Base-by-base conservation (phyloP, 176 grass and related monocot species). In the Elaeis guineensis region DNA sequence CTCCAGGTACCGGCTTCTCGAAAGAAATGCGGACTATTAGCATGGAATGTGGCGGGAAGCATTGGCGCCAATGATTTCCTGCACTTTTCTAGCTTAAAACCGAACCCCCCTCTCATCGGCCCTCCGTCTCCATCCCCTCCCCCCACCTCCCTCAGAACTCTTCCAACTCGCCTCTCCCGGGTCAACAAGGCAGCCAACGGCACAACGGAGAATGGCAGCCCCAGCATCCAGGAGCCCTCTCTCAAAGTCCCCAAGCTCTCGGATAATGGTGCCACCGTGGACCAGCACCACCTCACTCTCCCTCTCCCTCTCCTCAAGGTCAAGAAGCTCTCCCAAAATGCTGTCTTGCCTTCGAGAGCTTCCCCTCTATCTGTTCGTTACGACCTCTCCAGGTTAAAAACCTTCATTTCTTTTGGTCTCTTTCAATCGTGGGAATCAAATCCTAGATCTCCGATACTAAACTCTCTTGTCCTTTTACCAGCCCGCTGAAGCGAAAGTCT, bases 281-380 rank as follows among this genome's bases (percentile, higher is more conserved):
- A 3, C 20, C 9, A 17, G 1, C 15, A 20, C 19, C 18, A 16
- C 2, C 19, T 52, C 3, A 81, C 78, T 32, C 35, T 88, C 16
- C 69, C 91, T 1, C 19, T 52, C 3, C 84, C 78, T 32, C 35
- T 88, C 16, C 69, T 97, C 62, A 83, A 78, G 64, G 72, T 90
- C 48, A 91, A 97, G 92, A 90, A 85, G 75, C 86, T 96, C 50
- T 97, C 92, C 55, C 26, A 78, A 2, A 90, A 80, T 6, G 86
- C 86, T 52, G 4, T 90, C 54, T 44, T 96, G 50, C 91, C 91
- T 20, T 84, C 80, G 18, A 77, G 78, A 55, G 86, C 77, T n/a
- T 96, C 91, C 17, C 52, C 62, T 55, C 76, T 68, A 55, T 85
- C 92, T 65, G 92, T 87, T 29, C 87, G 92, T 53, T 97, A 91